Conservation (phyloP, 345 rosid species). For the Excoecaria agallocha region DNA sequence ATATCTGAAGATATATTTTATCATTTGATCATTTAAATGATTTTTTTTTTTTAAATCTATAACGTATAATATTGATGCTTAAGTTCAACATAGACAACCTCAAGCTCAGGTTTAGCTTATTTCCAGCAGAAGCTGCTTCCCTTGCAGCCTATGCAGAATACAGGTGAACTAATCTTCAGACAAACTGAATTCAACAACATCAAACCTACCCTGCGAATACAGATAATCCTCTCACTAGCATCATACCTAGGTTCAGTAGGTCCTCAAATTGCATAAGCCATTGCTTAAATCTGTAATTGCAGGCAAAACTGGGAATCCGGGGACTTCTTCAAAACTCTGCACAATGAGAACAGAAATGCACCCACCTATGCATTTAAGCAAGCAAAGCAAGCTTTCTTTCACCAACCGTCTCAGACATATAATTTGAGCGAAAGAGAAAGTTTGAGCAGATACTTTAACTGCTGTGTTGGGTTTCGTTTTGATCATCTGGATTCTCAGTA, state of each 20-base stretch:
- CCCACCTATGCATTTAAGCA: background rate
- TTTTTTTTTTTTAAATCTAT: too few relatives aligned
- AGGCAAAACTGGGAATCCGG: too few relatives aligned
- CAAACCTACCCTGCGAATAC: background rate
- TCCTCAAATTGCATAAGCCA: too few relatives aligned
- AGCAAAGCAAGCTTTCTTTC: background rate
- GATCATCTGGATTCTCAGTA: slow-evolving; percentile 9
- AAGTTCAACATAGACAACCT: too few relatives aligned
- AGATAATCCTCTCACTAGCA: background rate
- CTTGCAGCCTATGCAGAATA: background rate
- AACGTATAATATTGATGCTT: too few relatives aligned
- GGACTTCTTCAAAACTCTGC: background rate
- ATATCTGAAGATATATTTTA: too few relatives aligned
- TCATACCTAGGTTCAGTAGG: background rate
- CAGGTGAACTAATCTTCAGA: background rate
- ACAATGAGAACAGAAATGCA: background rate
- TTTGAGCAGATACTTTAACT: background rate
- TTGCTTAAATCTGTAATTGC: too few relatives aligned
- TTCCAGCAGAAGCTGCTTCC: too few relatives aligned
- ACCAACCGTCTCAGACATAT: background rate
- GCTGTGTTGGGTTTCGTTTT: slow-evolving; percentile 4
- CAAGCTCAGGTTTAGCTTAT: too few relatives aligned
- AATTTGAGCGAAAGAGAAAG: background rate
- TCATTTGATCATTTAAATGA: too few relatives aligned
- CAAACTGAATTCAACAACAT: background rate